Conservation (phyloP, 441 rosid species). For the Eutrema salsugineum region DNA sequence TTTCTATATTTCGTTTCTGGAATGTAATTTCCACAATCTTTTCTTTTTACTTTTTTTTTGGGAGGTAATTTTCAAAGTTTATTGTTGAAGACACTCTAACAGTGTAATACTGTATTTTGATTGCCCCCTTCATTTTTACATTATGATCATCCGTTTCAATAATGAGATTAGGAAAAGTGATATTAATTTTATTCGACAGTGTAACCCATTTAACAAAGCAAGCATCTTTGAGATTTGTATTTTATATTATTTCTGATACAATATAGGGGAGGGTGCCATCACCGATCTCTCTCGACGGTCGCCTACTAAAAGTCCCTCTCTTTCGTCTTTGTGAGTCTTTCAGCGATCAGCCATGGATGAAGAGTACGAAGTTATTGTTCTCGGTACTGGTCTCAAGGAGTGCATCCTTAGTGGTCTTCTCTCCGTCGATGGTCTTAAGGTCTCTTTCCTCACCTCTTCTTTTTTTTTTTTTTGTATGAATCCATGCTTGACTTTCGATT, state of each 20-base stretch:
- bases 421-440: constrained; percentile 92
- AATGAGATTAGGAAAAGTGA: too few species aligned
- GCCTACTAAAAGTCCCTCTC: neutral
- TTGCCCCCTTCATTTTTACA: too few species aligned
- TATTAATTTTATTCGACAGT: neutral
- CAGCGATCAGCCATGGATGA: constrained; percentile 59
- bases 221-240: too few species aligned
- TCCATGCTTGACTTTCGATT: neutral
- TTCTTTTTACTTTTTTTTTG: too few species aligned
- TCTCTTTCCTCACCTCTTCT: constrained; percentile 4
- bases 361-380: constrained; percentile 76
- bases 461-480: neutral
- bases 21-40: too few species aligned
- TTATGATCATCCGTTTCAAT: too few species aligned
- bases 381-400: constrained; percentile 91
- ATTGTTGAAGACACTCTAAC: too few species aligned
- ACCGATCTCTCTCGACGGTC: constrained; percentile 10
- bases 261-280: neutral
- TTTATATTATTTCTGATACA: too few species aligned
- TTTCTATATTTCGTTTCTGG: too few species aligned
- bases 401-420: constrained; percentile 93
- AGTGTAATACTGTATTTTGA: too few species aligned
- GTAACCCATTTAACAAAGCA: constrained; percentile 24
- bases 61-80: too few species aligned
- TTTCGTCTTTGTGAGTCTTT: neutral